Base-by-base conservation (phyloP, 2,329 filamentous ascomycete genomes). In the Tolypocladium pustulatum region DNA sequence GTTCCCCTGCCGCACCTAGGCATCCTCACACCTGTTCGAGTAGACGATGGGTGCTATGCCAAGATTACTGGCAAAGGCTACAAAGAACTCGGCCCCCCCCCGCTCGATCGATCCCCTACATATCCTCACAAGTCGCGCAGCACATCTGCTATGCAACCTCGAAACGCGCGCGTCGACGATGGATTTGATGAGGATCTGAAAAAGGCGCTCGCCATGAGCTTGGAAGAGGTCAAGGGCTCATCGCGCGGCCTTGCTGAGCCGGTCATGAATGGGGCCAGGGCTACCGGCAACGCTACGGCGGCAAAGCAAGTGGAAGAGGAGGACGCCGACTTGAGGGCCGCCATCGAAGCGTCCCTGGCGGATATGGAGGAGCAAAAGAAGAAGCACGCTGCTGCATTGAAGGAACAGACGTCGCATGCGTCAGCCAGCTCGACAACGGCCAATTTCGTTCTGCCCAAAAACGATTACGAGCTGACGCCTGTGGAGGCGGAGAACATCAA, bases 351-450 rank as follows among this genome's bases (percentile, higher is more conserved):
- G 22, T 97, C 94, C 6, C 72, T 99, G 60, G 89, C 90, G 30
- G 94, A 99, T 69, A 97, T 97, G 91, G 94, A 99, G 73, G 90
- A 97, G 72, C 93, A 99, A 71, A 97, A 99, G 78, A 88, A 93
- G 74, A 87, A 86, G 65, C 91, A 97, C 71, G 85, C 91, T 1
- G 89, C 88, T 6, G 86, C 85, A 2, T 81, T 97, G 66, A 95
- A 94, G 70, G 85, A 90, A 68, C 90, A 94, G 61, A 83, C 88
- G 1, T 81, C 82, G 0, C 80, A 77, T 41, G 63, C 66, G 9
- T 60, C 67, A 4, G 61, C 64, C 25, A 60, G 63, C 20, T 65
- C 64, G 30, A 75, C 79, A 1, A 75, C 78, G 32, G 73, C 77
- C 20, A 71, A 77, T 4, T 84, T 82, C 63, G 71, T 78, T 4